Evolutionary conservation across 169 alveolate species (phyloP), one percentile per base, ranked within the genome.

Genomic region (Plasmodium knowlesi): DNA sequence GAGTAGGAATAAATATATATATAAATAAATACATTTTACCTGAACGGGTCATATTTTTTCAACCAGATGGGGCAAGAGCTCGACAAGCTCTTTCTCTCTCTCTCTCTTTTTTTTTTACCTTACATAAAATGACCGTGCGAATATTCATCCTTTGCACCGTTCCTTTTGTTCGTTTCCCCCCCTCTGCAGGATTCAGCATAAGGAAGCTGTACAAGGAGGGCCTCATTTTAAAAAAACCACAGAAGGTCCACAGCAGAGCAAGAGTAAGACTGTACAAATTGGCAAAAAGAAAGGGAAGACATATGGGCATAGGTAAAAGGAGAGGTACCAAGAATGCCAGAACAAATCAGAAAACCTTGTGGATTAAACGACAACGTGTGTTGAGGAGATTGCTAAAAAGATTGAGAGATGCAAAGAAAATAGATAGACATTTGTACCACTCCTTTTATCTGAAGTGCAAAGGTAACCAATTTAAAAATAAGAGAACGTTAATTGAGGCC

Each of bases 351-450:
- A 99, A 99, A 98, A 98, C 98, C 71, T 96, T 98, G 73, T 99
- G 99, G 99, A 99, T 99, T 98, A 97, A 99, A 92, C 98, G 99
- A 76, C 99, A 98, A 98, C 98, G 99, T 96, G 99, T 99, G 34
- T 97, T 99, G 70, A 97, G 99, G 95, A 98, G 99, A 92, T 98
- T 99, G 91, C 97, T 99, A 93, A 96, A 98, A 92, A 98, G 98
- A 97, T 98, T 98, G 92, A 98, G 99, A 94, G 99, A 98, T 92
- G 92, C 98, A 74, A 98, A 98, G 97, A 98, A 98, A 95, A 98
- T 99, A 80, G 99, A 99, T 97, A 97, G 97, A 94, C 99, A 98
- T 96, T 97, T 98, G 98, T 99, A 98, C 98, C 99, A 99, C 96
- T 97, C 98, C 94, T 98, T 99, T 98, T 99, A 99, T 98, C 89